Base-by-base conservation (phyloP, 129 eudicot genomes). In the Tagetes patula region DNA sequence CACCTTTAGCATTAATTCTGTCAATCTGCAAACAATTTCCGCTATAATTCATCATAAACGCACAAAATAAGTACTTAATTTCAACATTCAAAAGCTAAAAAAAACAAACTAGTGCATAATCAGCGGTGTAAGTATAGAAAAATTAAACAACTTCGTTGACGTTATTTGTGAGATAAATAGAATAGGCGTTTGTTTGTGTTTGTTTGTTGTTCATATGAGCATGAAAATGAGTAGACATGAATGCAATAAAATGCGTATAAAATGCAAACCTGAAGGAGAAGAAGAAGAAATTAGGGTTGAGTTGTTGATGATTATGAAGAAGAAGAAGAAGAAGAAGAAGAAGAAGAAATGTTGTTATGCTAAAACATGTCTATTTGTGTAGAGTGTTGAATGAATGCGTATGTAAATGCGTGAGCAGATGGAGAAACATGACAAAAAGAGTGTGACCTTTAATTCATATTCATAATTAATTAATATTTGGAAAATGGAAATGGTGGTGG, bases 361-460 rank as follows among this genome's bases (percentile, higher is more conserved):
- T 20, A 20, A 20, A 43, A 39, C 69, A 74, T 75, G 67, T 67
- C 65, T 65, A 65, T 58, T 8, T 56, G 32, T 77, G 75, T 59
- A 20, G 27, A 20, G 27, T 20, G 72, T 75, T 41, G 71, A 65
- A 32, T 75, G 72, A 34, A 48, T 64, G 69, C n/a, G 73, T 79
- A 54, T 79, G 61, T 79, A 14, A 64, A 72, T 64, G 82, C 74
- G 73, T 65, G 78, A 72, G 69, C 53, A 65, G 27, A 67, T 53
- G 61, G 68, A 42, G 74, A 62, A 75, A 77, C 53, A 66, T 79
- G 82, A 79, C 82, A 79, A 79, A 79, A 79, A 79, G 82, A 79
- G 78, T 79, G 82, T 79, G 82, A 79, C 82, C 50, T 74, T 65
- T 78, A 39, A 33, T 12, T 12, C 9, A 1, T 36, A 9, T 7